These are phyloP conservation scores for Acer negundo DNA, from an alignment of 345 rosid genomes.

Conservation along the genomic window DNA sequence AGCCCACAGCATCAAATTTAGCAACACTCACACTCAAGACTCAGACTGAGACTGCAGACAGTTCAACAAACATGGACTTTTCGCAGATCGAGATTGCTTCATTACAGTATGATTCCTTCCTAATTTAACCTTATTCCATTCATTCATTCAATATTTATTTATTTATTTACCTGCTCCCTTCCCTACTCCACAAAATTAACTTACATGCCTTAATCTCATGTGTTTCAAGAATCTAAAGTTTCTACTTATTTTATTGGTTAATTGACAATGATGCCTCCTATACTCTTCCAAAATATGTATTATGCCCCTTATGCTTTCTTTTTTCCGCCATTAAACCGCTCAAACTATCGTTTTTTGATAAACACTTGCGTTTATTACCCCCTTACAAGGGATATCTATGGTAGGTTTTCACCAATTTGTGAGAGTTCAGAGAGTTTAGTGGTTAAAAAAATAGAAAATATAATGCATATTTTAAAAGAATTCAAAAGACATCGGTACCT, in stretches of 20 bases:
- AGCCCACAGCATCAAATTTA: conserved; percentile 34
- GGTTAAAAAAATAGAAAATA: no score
- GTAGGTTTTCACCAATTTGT: no score
- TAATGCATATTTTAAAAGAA: no score
- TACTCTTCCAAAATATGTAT: no score
- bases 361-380: no score
- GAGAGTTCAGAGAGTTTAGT: no score
- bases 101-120: conserved; percentile 47
- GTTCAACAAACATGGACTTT: conserved; percentile 65
- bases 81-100: conserved; percentile 61
- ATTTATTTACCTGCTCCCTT: not conserved
- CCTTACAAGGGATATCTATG: no score
- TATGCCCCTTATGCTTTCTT: no score
- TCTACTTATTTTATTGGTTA: not conserved
- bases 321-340: no score
- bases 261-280: no score
- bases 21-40: not conserved
- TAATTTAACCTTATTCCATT: not conserved
- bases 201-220: not conserved
- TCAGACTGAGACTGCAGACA: conserved; percentile 20
- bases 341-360: no score
- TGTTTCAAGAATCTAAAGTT: conserved; percentile 7
- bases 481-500: no score
- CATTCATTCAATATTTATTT: not conserved
- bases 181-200: not conserved